Evolutionary conservation across 306 rosid species (phyloP).

Genomic region (Crotalaria pallida): DNA sequence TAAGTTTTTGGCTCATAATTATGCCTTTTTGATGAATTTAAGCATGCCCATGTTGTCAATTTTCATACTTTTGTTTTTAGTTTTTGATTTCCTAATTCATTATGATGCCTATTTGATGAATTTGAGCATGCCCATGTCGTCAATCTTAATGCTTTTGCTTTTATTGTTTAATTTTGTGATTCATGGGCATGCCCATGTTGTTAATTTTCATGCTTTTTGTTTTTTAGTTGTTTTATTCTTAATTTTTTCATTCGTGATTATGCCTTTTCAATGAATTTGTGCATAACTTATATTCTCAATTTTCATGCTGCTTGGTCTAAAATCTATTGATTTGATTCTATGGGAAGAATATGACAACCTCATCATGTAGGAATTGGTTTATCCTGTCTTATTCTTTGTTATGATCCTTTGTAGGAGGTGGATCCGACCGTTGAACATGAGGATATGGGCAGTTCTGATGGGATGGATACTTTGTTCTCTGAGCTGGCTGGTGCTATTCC

Average conservation of each 20-base stretch:
- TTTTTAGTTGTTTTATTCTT: too few species aligned
- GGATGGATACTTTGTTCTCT: constrained; percentile 75
- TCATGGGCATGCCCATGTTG: too few species aligned
- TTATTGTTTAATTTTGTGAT: too few species aligned
- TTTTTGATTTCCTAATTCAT: too few species aligned
- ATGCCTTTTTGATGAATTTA: constrained; percentile 12
- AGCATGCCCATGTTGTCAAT: background rate
- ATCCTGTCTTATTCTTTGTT: background rate
- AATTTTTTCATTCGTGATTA: too few species aligned
- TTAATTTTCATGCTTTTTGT: background rate
- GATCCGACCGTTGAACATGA: constrained; percentile 90
- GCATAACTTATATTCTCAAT: too few species aligned
- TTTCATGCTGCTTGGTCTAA: background rate
- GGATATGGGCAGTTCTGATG: constrained; percentile 52
- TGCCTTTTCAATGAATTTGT: too few species aligned
- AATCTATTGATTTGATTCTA: background rate
- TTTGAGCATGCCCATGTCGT: too few species aligned
- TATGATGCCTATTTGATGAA: too few species aligned
- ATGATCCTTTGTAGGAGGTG: constrained; percentile 64
- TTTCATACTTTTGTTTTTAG: background rate
- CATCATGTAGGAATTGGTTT: background rate
- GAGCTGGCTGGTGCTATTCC: constrained; percentile 97
- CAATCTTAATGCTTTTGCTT: too few species aligned
- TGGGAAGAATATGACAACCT: constrained; percentile 6
- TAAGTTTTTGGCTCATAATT: too few species aligned